Evolutionary conservation across 805 yeast species (phyloP), one percentile per base, ranked within the genome.

Genomic region (Teunomyces tritomae): DNA sequence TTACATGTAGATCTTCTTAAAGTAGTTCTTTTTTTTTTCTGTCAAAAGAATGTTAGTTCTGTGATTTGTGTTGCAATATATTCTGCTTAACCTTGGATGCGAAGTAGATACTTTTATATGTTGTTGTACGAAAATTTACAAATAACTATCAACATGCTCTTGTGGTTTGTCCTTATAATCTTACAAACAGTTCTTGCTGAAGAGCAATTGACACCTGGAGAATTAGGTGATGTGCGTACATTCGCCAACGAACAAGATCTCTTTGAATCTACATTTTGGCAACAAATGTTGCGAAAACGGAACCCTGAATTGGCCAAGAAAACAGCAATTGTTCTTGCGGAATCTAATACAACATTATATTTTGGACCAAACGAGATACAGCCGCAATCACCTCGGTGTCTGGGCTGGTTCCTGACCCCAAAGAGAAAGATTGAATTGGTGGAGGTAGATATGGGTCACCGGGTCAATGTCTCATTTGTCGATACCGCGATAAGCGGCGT

Each of bases 381-480:
- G 13, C 34, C 42, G 20, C 17, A 10, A 9, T 7, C 7, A 10
- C 9, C 8, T 3, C 17, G 11, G 4, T 13, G 20, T 5, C 33
- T 8, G 8, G 40, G 13, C 24, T 29, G 34, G 34, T 29, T 9
- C 26, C 43, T 49, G 24, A 34, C 4, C 2, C 37, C 17, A 24
- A 30, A 8, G 17, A 26, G 57, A 28, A 40, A 44, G 2, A 49
- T 59, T 4, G 51, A 53, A n/a, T 17, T 61, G 35, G 33, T 54
- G 2, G 63, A 60, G 36, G 62, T 59, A 4, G 53, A 51, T 17
- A 54, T 51, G 28, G 62, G 64, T 2, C 48, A 40, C n/a, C 17
- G 42, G 10, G 34, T 45, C n/a, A 11, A 28, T 3, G 16, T 17
- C 2, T 17, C 24, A 8, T 33, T 48, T 1, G 13, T 28, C 7